Base-by-base conservation (phyloP, 306 rosid species). In the Echinosophora koreensis region DNA sequence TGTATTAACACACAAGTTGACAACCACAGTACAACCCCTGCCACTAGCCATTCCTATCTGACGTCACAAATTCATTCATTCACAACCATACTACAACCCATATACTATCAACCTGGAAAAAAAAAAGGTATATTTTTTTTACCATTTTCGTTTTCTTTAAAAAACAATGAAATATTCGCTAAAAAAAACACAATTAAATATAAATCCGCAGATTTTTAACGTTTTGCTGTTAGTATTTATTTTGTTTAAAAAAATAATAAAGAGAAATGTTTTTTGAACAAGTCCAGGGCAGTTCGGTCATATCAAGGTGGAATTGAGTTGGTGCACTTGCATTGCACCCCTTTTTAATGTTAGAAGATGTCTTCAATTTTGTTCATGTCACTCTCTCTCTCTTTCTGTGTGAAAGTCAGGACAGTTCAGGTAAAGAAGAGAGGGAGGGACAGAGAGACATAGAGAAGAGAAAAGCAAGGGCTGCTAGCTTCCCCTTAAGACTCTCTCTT, bases 401-500 rank as follows among this genome's bases (percentile, higher is more conserved):
- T 46, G 51, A 12, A 47, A 5, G 4, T 6, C 12, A 46, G 22
- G 22, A 22, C 22, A 22, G 22, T 22, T 22, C 22, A 22, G 56
- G 27, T 28, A n/a, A 5, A 17, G 78, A 71, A 71, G 81, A 8
- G 80, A 65, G 82, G 35, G 75, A 35, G 54, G 17, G 30, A 18
- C 65, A 41, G 64, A 74, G 64, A 35, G 57, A 76, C 16, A 27
- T 13, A 71, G 69, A 4, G 63, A 27, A 30, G 49, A 44, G 61
- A 44, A 58, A 77, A 46, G 3, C 58, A 27, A 47, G 70, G 63
- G 44, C 28, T 8, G 22, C 22, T 47, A 17, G 10, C 52, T 50
- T 74, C 63, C 41, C 58, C 77, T 81, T 0, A 66, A 80, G 80
- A 80, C 75, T 66, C 68, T 77, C 47, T 76, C 75, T 57, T 14